phyloP scores from a whole-genome alignment of 371 early-diverging fungal species.

The Mucor piriformis region DNA sequence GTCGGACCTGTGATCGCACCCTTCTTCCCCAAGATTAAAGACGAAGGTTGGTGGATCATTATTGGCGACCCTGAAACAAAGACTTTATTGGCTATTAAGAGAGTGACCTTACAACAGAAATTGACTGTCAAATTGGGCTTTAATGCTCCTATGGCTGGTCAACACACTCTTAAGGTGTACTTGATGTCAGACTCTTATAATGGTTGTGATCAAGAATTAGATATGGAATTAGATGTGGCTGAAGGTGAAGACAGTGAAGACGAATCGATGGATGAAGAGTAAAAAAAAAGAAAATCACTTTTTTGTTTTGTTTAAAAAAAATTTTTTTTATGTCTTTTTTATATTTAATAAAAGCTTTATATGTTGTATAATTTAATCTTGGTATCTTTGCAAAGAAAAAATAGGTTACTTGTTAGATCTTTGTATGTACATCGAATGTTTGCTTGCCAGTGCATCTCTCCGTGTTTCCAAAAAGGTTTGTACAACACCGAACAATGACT shows the following conservation, averaged over 20 bases:
- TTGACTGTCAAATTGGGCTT: slow-evolving; percentile 82
- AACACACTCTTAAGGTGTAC: slow-evolving; percentile 75
- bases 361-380: neutral
- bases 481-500: no score
- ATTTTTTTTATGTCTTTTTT: neutral
- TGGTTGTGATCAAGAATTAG: slow-evolving; percentile 95
- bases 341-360: no score
- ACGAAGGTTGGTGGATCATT: slow-evolving; percentile 97
- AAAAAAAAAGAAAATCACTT: neutral
- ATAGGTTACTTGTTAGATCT: no score
- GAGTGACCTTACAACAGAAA: slow-evolving; percentile 75
- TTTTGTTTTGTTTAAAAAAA: neutral
- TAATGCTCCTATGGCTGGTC: slow-evolving; percentile 73
- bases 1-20: slow-evolving; percentile 86
- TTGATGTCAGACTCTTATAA: slow-evolving; percentile 93
- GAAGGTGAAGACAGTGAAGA: slow-evolving; percentile 62
- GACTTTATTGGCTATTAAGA: slow-evolving; percentile 87
- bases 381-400: no score
- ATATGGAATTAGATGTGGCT: slow-evolving; percentile 70
- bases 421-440: no score
- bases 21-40: slow-evolving; percentile 88
- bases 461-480: no score
- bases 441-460: no score
- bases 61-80: slow-evolving; percentile 82
- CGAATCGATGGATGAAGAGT: slow-evolving; percentile 35